Evolutionary conservation across 169 alveolate genomes (phyloP).

Genomic region (Cyclospora cayetanensis): DNA sequence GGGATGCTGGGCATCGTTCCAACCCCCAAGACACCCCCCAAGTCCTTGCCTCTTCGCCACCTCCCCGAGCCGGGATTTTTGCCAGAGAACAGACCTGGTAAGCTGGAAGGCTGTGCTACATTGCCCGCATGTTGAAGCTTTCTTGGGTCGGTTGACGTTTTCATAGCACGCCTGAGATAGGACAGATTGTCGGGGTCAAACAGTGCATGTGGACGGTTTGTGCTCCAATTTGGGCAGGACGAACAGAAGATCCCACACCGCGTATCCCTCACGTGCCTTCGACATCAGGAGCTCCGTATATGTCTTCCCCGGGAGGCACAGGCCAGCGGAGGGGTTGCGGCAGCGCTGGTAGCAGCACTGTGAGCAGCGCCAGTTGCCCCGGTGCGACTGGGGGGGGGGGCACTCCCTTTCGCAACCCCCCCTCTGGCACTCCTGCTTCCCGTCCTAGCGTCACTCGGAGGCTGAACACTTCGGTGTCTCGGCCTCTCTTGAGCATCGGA

Average conservation of each 20-base stretch:
- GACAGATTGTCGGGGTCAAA: no score
- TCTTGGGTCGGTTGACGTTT: no score
- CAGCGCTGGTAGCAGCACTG: slow-evolving; percentile 66
- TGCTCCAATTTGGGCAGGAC: not conserved
- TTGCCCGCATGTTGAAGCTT: no score
- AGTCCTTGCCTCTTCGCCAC: slow-evolving; percentile 15
- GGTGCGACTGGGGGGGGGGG: slow-evolving; percentile 48
- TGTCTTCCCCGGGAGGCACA: not conserved
- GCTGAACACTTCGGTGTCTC: slow-evolving; percentile 33
- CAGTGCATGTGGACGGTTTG: no score
- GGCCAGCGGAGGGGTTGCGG: slow-evolving; percentile 57
- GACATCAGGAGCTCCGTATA: not conserved
- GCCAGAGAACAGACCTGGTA: slow-evolving; percentile 42
- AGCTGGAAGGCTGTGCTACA: no score
- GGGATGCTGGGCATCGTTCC: slow-evolving; percentile 32
- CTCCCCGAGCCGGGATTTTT: slow-evolving; percentile 32
- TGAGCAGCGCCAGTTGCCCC: slow-evolving; percentile 61
- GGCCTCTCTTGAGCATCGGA: slow-evolving; percentile 37
- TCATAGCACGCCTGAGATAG: no score
- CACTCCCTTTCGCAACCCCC: slow-evolving; percentile 36
- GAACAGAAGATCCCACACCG: not conserved
- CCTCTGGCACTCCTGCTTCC: slow-evolving; percentile 27
- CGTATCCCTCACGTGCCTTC: not conserved
- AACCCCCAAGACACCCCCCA: slow-evolving; percentile 55
- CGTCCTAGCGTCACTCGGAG: slow-evolving; percentile 35